Percentiles rank a stretch among this genome's conserved stretches.
Conservation (phyloP, 1,139 yeast species). For the Suhomyces ambrosiae region DNA sequence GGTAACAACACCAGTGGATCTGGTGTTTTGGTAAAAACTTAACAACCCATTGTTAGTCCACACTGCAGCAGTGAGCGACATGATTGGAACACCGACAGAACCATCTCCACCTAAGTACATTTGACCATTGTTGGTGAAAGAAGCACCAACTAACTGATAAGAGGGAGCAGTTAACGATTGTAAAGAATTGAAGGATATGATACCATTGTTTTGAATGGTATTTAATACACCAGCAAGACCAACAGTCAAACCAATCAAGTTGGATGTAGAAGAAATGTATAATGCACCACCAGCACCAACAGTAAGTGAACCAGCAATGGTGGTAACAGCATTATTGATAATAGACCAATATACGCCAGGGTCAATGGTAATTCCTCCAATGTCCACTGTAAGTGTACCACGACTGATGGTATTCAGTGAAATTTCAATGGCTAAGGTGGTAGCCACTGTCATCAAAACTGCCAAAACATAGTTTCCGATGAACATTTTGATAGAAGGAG, state of each 20-base stretch:
- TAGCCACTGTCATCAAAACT: neutral
- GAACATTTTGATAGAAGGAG: neutral
- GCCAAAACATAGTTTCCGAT: neutral
- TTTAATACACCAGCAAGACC: slow-evolving; percentile 12
- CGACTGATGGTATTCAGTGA: slow-evolving; percentile 9
- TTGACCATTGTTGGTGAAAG: slow-evolving; percentile 17
- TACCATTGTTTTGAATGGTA: slow-evolving; percentile 16
- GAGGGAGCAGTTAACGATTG: slow-evolving; percentile 12
- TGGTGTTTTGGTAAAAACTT: slow-evolving; percentile 13
- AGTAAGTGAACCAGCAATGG: slow-evolving; percentile 15
- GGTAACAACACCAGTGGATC: slow-evolving; percentile 13
- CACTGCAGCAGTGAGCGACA: slow-evolving; percentile 13
- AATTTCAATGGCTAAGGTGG: neutral
- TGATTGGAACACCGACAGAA: slow-evolving; percentile 14
- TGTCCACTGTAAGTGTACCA: slow-evolving; percentile 9
- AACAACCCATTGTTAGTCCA: slow-evolving; percentile 20
- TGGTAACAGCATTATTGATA: slow-evolving; percentile 15
- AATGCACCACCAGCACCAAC: slow-evolving; percentile 17
- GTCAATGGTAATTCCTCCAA: slow-evolving; percentile 15
- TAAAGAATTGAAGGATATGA: slow-evolving; percentile 16
- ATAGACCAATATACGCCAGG: slow-evolving; percentile 19
- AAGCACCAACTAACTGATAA: slow-evolving; percentile 12
- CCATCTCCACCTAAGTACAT: slow-evolving; percentile 17
- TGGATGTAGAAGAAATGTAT: slow-evolving; percentile 14
- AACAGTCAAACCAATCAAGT: slow-evolving; percentile 14